Evolutionary conservation across 768 basidiomycete genomes (phyloP).

Genomic region (Suillus paluster): DNA sequence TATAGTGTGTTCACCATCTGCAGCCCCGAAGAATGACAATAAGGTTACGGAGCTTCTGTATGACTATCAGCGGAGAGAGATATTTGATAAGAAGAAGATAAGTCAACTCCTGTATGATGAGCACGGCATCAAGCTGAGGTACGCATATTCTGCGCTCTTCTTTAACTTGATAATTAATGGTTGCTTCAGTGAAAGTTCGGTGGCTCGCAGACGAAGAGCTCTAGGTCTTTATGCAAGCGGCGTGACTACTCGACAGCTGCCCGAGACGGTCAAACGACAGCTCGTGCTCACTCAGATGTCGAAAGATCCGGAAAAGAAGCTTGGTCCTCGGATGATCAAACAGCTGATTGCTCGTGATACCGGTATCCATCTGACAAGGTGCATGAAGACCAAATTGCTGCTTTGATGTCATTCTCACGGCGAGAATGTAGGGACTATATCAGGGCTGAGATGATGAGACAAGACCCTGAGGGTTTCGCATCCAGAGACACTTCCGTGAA

Average conservation of each 20-base stretch:
- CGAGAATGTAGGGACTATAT: conserved; percentile 16
- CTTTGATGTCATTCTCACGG: not conserved
- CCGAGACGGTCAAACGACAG: conserved; percentile 34
- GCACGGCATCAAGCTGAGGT: conserved; percentile 36
- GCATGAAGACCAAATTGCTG: not conserved
- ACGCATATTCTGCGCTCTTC: conserved; percentile 11
- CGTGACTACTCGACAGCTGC: conserved; percentile 31
- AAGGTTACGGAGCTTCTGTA: conserved; percentile 19
- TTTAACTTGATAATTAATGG: not conserved
- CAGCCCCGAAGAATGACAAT: conserved; percentile 31
- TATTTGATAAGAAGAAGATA: conserved; percentile 30
- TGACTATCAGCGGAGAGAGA: conserved; percentile 30
- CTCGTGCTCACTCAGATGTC: conserved; percentile 40
- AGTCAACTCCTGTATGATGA: conserved; percentile 30
- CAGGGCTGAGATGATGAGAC: conserved; percentile 16
- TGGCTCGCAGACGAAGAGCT: conserved; percentile 30
- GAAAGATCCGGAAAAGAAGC: conserved; percentile 34
- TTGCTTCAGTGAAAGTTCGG: conserved; percentile 29
- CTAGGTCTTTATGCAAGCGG: conserved; percentile 36
- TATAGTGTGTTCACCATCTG: not conserved
- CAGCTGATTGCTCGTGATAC: conserved; percentile 33
- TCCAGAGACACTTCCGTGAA: conserved; percentile 16
- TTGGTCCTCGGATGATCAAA: conserved; percentile 34
- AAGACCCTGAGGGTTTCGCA: conserved; percentile 17
- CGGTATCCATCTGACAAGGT: conserved; percentile 39